These are phyloP conservation scores for Rhodotorula mucilaginosa DNA, from an alignment of 1,284 basidiomycete genomes.

Conservation along the genomic window DNA sequence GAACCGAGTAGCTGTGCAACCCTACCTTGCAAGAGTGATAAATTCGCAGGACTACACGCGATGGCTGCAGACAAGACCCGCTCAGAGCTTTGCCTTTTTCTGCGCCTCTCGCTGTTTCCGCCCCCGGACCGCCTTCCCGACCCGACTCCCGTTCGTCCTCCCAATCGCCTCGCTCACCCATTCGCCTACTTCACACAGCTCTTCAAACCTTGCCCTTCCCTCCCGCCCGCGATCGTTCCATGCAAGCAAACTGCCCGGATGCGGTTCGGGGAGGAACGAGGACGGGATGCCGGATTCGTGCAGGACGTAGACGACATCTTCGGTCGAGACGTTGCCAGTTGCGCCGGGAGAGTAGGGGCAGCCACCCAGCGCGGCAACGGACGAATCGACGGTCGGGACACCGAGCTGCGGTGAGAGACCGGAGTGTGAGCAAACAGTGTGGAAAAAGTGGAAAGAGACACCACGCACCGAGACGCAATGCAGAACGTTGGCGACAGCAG, in stretches of 20 bases:
- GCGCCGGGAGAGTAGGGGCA: conserved; percentile 95
- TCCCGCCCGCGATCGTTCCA: conserved; percentile 27
- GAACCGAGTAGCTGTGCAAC: no score
- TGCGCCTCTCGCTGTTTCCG: conserved; percentile 9
- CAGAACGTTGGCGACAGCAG: conserved; percentile 59
- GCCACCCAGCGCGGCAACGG: conserved; percentile 83
- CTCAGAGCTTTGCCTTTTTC: conserved; percentile 5
- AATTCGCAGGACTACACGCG: not conserved
- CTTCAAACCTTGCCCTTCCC: conserved; percentile 51
- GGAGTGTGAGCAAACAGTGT: not conserved
- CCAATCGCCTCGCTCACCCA: conserved; percentile 74
- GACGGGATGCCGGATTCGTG: conserved; percentile 65
- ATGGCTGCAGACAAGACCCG: not conserved
- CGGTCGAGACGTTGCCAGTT: conserved; percentile 88
- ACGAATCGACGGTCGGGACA: conserved; percentile 57
- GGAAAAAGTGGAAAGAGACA: no score
- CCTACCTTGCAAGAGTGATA: not conserved
- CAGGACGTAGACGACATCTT: conserved; percentile 69
- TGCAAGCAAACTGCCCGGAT: conserved; percentile 33
- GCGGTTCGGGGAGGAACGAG: conserved; percentile 55
- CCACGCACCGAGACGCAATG: conserved; percentile 37
- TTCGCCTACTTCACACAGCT: conserved; percentile 69
- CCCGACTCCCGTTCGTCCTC: conserved; percentile 71
- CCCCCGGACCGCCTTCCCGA: conserved; percentile 65
- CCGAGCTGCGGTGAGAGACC: conserved; percentile 45